phyloP scores from a whole-genome alignment of 2,329 filamentous ascomycete species.

The Fusarium humuli region DNA sequence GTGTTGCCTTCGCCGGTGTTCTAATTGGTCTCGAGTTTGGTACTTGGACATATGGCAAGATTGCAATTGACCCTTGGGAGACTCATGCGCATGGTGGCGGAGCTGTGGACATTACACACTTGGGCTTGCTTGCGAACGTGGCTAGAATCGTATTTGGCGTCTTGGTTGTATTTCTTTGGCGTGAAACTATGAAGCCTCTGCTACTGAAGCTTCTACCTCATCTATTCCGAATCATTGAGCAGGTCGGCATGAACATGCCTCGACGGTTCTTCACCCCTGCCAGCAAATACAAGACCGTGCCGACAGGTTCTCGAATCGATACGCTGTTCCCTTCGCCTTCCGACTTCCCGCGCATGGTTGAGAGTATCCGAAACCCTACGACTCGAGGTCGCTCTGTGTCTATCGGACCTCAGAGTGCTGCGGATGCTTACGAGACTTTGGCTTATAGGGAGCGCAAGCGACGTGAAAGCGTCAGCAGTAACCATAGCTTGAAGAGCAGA shows the following conservation, averaged over 20 bases:
- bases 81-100: slow-evolving; percentile 60
- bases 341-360: slow-evolving; percentile 84
- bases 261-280: slow-evolving; percentile 92
- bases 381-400: slow-evolving; percentile 82
- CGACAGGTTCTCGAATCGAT: slow-evolving; percentile 73
- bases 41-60: slow-evolving; percentile 82
- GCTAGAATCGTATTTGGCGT: slow-evolving; percentile 83
- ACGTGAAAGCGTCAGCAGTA: slow-evolving; percentile 66
- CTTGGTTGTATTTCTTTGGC: slow-evolving; percentile 86
- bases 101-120: slow-evolving; percentile 72
- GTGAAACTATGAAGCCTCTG: slow-evolving; percentile 87
- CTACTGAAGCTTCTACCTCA: slow-evolving; percentile 84
- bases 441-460: slow-evolving; percentile 81
- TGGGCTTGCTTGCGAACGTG: slow-evolving; percentile 74
- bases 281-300: slow-evolving; percentile 89
- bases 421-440: slow-evolving; percentile 94
- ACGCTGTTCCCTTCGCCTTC: slow-evolving; percentile 92
- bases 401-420: slow-evolving; percentile 92
- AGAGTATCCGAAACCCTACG: slow-evolving; percentile 80
- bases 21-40: slow-evolving; percentile 86
- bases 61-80: slow-evolving; percentile 58
- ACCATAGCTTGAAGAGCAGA: slow-evolving; percentile 60
- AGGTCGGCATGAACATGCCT: slow-evolving; percentile 81
- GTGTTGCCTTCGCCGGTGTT: slow-evolving; percentile 91
- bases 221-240: slow-evolving; percentile 86